Conservation (phyloP, 305 asterid species). For the Petunia hybrid region DNA sequence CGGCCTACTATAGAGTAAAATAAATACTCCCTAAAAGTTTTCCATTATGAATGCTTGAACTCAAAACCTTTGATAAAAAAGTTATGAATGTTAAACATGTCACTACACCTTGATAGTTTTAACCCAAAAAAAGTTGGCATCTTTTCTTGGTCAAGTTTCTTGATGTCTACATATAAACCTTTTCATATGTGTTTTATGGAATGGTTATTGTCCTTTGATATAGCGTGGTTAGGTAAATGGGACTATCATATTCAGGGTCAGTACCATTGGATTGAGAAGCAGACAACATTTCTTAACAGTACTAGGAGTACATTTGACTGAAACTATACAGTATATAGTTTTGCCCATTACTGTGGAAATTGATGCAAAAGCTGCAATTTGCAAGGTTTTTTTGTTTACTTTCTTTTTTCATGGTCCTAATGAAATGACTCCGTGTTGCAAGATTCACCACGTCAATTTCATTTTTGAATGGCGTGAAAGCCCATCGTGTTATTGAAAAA, state of each 20-base stretch:
- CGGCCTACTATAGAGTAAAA: too few relatives aligned
- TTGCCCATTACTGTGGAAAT: slow-evolving; percentile 9
- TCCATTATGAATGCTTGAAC: too few relatives aligned
- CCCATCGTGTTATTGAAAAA: background rate
- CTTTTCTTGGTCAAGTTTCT: slow-evolving; percentile 16
- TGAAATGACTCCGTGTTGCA: background rate
- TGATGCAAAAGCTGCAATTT: slow-evolving; percentile 28
- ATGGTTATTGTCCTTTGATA: slow-evolving; percentile 19
- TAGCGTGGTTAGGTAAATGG: slow-evolving; percentile 19
- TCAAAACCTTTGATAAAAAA: too few relatives aligned
- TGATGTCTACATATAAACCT: slow-evolving; percentile 1
- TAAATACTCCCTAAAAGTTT: too few relatives aligned
- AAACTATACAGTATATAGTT: background rate
- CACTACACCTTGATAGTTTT: too few relatives aligned
- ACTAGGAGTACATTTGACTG: slow-evolving; percentile 6
- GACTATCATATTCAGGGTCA: background rate
- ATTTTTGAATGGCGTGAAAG: background rate
- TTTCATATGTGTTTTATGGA: slow-evolving; percentile 1
- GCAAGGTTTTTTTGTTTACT: background rate
- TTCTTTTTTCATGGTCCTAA: background rate
- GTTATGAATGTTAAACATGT: too few relatives aligned
- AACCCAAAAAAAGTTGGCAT: background rate
- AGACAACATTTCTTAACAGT: slow-evolving; percentile 16
- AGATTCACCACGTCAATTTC: background rate
- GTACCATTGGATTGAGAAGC: background rate